Evolutionary conservation across 192 early-diverging fungal species (phyloP).

Genomic region (Coemansia sp.): DNA sequence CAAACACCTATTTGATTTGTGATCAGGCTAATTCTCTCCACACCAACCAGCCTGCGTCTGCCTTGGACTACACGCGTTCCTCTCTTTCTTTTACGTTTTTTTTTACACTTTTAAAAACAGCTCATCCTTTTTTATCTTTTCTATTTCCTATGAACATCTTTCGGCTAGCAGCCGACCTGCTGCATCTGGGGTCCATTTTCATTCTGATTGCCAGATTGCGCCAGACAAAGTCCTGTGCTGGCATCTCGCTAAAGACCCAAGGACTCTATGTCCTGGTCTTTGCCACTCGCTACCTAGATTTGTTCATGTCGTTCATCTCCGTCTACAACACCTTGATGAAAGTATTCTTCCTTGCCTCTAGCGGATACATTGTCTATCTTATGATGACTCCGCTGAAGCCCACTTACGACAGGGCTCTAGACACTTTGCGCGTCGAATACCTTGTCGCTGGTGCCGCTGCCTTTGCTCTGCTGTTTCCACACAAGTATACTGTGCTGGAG

Average conservation of each 20-base stretch:
- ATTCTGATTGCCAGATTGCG: conserved; percentile 92
- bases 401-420: conserved; percentile 88
- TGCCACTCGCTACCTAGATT: conserved; percentile 90
- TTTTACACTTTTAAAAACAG: not conserved
- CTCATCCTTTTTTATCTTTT: no score
- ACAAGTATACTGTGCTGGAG: conserved; percentile 67
- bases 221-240: conserved; percentile 83
- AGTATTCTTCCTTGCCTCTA: conserved; percentile 84
- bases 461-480: conserved; percentile 72
- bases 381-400: conserved; percentile 85
- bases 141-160: conserved; percentile 90
- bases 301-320: conserved; percentile 70
- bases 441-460: conserved; percentile 68
- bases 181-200: conserved; percentile 91
- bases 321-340: conserved; percentile 96
- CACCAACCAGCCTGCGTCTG: not conserved
- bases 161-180: conserved; percentile 84
- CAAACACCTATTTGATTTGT: no score
- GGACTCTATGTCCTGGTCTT: conserved; percentile 88
- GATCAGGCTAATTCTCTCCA: not conserved
- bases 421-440: conserved; percentile 90
- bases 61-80: not conserved
- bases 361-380: conserved; percentile 84
- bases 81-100: not conserved
- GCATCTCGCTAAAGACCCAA: conserved; percentile 98